These are phyloP conservation scores for Striga asiatica DNA, from an alignment of 257 asterid genomes.

Conservation along the genomic window DNA sequence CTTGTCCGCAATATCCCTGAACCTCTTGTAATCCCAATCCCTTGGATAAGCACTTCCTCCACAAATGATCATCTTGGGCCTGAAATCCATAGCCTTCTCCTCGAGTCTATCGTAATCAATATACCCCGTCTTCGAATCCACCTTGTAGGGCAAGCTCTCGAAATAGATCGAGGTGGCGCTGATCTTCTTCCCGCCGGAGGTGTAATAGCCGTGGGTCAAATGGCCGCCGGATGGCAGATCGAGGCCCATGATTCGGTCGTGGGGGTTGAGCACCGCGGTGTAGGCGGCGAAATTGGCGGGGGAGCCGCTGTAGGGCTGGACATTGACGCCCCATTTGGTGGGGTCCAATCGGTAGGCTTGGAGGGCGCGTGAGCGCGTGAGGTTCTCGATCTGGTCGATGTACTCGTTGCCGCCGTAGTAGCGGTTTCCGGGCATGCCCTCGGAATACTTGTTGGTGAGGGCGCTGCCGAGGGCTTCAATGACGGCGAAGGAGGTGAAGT, in stretches of 20 bases:
- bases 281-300: constrained; percentile 79
- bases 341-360: constrained; percentile 54
- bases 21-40: constrained; percentile 64
- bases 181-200: constrained; percentile 81
- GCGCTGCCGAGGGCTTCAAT: constrained; percentile 56
- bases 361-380: constrained; percentile 55
- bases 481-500: constrained; percentile 72
- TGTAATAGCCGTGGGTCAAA: constrained; percentile 70
- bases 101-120: constrained; percentile 75
- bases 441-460: constrained; percentile 55
- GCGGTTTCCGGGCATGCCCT: constrained; percentile 53
- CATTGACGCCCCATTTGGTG: constrained; percentile 58
- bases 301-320: constrained; percentile 64
- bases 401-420: constrained; percentile 56
- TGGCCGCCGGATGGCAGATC: constrained; percentile 88
- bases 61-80: constrained; percentile 82
- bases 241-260: constrained; percentile 73
- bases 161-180: constrained; percentile 84
- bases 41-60: constrained; percentile 90
- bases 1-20: constrained; percentile 46
- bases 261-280: constrained; percentile 70
- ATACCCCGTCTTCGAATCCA: constrained; percentile 64
- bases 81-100: constrained; percentile 73
- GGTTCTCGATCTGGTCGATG: constrained; percentile 57
- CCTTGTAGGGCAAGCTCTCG: constrained; percentile 91